phyloP scores from a whole-genome alignment of 305 asterid genomes.

The Euphrasia arctica region DNA sequence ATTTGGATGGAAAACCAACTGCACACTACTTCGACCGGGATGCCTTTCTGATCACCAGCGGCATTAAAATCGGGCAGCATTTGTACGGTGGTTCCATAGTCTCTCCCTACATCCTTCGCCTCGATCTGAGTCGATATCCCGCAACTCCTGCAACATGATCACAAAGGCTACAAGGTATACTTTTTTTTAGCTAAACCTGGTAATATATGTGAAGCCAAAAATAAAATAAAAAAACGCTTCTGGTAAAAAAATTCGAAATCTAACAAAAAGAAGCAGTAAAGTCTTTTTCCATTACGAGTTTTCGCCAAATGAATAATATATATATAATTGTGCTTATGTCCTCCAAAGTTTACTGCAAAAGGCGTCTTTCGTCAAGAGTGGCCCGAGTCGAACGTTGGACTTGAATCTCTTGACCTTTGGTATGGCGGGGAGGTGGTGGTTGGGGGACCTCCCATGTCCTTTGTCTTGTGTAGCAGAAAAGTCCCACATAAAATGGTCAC shows the following conservation, averaged over 20 bases:
- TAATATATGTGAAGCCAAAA: too few species aligned
- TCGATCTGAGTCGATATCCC: conserved; percentile 47
- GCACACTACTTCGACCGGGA: conserved; percentile 45
- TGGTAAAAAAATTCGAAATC: too few species aligned
- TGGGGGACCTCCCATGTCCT: conserved; percentile 59
- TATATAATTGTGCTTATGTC: background rate
- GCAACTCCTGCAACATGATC: conserved; percentile 34
- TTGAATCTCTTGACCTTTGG: conserved; percentile 24
- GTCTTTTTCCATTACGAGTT: background rate
- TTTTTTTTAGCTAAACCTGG: too few species aligned
- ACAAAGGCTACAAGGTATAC: too few species aligned
- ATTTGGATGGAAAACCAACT: conserved; percentile 60
- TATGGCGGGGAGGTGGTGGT: conserved; percentile 24
- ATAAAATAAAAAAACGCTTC: too few species aligned
- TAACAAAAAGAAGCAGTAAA: too few species aligned
- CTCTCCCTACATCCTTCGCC: conserved; percentile 45
- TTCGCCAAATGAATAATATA: background rate
- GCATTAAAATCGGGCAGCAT: conserved; percentile 55
- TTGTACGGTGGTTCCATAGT: conserved; percentile 48
- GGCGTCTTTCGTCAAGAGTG: background rate
- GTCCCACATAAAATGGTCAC: conserved; percentile 78
- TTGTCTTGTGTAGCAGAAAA: conserved; percentile 85
- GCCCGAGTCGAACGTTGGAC: conserved; percentile 20
- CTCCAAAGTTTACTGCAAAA: background rate
- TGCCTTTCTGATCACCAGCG: conserved; percentile 32